phyloP scores from a whole-genome alignment of 768 basidiomycete species.

The Mycena belliarum region DNA sequence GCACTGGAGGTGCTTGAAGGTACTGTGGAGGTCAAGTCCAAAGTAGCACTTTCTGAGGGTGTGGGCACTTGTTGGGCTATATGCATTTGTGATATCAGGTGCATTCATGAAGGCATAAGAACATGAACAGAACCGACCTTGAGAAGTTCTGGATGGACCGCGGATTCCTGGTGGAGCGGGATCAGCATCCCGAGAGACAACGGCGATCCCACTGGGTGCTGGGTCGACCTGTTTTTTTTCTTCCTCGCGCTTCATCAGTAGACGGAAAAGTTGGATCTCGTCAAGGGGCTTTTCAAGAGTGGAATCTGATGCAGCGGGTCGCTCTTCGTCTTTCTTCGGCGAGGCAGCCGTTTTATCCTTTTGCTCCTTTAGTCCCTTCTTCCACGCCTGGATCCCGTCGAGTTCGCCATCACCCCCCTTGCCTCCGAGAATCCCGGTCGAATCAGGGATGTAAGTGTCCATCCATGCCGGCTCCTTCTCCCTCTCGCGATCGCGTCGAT shows the following conservation, averaged over 20 bases:
- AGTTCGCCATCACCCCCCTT: slow-evolving; percentile 63
- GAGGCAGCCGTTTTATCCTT: slow-evolving; percentile 43
- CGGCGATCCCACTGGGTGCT: slow-evolving; percentile 11
- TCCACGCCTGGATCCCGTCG: slow-evolving; percentile 87
- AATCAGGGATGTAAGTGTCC: slow-evolving; percentile 79
- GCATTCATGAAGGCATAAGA: not conserved
- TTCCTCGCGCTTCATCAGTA: slow-evolving; percentile 82
- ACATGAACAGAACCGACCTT: slow-evolving; percentile 15
- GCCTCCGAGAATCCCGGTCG: slow-evolving; percentile 66
- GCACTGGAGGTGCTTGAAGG: not conserved
- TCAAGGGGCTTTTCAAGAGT: slow-evolving; percentile 52
- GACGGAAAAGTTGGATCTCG: slow-evolving; percentile 81
- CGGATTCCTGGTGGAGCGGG: slow-evolving; percentile 9
- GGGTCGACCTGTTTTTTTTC: slow-evolving; percentile 41
- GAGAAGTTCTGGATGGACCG: slow-evolving; percentile 12
- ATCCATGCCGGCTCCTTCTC: slow-evolving; percentile 94
- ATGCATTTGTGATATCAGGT: not conserved
- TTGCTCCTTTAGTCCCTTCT: slow-evolving; percentile 75
- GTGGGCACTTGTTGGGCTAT: not conserved
- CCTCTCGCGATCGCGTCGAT: slow-evolving; percentile 55
- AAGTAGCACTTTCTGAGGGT: not conserved
- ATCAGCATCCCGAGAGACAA: not conserved
- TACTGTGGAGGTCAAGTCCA: not conserved
- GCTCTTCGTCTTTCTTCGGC: slow-evolving; percentile 17
- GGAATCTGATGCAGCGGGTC: slow-evolving; percentile 21